A percentile compares a stretch with the other conserved stretches of the same genome.
Conservation (phyloP, 306 rosid genomes). For the Alnus rubra region DNA sequence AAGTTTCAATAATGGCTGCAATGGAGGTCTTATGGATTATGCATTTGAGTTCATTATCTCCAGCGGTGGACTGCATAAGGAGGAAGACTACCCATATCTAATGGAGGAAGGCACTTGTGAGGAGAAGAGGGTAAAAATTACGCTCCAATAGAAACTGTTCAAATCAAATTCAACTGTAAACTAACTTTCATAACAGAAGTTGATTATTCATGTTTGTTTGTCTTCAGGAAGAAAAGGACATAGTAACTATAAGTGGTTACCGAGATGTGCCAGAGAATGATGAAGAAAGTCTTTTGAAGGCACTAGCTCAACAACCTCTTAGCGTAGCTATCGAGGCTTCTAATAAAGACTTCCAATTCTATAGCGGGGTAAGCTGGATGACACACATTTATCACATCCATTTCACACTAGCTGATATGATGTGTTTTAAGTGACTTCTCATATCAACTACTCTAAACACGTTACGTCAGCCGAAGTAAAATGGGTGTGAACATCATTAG, state of each 20-base stretch:
- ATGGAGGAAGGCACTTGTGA: constrained; percentile 94
- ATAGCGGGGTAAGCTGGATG: constrained; percentile 62
- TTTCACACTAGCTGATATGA: no score
- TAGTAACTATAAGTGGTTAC: constrained; percentile 75
- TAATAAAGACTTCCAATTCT: constrained; percentile 85
- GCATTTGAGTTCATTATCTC: constrained; percentile 56
- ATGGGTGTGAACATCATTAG: no score
- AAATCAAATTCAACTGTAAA: not conserved
- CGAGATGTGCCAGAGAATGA: constrained; percentile 80
- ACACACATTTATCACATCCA: no score
- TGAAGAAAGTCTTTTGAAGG: constrained; percentile 79
- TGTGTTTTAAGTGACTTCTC: no score
- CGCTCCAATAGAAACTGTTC: not conserved
- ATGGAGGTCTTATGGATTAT: constrained; percentile 81
- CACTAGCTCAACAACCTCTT: constrained; percentile 87
- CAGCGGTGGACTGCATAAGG: constrained; percentile 65
- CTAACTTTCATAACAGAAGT: not conserved
- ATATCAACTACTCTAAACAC: no score
- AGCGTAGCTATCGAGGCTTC: constrained; percentile 91
- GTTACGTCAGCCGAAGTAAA: no score
- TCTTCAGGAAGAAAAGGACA: constrained; percentile 52
- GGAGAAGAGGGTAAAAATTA: constrained; percentile 55
- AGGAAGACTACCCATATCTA: constrained; percentile 75
- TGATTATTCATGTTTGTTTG: not conserved
- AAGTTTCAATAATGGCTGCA: constrained; percentile 66